Conservation (phyloP, 345 rosid genomes). For the Melaleuca quinquenervia region DNA sequence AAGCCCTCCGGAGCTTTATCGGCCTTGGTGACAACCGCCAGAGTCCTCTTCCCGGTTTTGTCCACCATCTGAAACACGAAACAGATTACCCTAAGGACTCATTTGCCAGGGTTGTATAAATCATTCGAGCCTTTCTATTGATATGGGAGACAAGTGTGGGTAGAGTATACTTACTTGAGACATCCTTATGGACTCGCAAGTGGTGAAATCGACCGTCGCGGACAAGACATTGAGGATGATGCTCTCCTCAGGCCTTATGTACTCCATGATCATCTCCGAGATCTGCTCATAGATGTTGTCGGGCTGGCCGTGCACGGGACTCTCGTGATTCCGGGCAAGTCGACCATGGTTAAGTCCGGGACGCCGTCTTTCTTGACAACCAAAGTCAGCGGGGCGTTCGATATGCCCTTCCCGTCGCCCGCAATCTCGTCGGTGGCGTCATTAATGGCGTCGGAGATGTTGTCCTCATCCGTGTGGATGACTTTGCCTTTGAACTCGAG, state of each 20-base stretch:
- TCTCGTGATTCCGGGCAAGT: slow-evolving; percentile 50
- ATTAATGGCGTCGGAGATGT: slow-evolving; percentile 16
- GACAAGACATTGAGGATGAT: slow-evolving; percentile 39
- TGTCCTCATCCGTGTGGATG: slow-evolving; percentile 5
- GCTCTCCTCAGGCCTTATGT: slow-evolving; percentile 31
- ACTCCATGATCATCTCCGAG: slow-evolving; percentile 23
- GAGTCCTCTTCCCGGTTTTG: slow-evolving; percentile 27
- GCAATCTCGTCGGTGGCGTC: slow-evolving; percentile 32
- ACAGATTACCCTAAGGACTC: background rate
- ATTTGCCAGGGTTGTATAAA: background rate
- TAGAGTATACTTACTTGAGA: slow-evolving; percentile 3
- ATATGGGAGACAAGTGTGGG: background rate
- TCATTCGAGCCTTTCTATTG: background rate
- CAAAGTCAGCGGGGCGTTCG: slow-evolving; percentile 29
- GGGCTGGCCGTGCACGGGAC: slow-evolving; percentile 48
- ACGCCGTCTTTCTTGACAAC: slow-evolving; percentile 34
- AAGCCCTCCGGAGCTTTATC: slow-evolving; percentile 45
- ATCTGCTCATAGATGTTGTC: slow-evolving; percentile 43
- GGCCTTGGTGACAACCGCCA: slow-evolving; percentile 40
- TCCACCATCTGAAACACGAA: slow-evolving; percentile 13
- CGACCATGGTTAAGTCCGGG: slow-evolving; percentile 45
- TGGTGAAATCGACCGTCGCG: slow-evolving; percentile 27
- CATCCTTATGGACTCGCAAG: slow-evolving; percentile 50
- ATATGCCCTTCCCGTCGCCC: slow-evolving; percentile 34
- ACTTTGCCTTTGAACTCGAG: background rate